Base-by-base conservation (phyloP, 106 monocot species). In the Platanthera zijinensis region DNA sequence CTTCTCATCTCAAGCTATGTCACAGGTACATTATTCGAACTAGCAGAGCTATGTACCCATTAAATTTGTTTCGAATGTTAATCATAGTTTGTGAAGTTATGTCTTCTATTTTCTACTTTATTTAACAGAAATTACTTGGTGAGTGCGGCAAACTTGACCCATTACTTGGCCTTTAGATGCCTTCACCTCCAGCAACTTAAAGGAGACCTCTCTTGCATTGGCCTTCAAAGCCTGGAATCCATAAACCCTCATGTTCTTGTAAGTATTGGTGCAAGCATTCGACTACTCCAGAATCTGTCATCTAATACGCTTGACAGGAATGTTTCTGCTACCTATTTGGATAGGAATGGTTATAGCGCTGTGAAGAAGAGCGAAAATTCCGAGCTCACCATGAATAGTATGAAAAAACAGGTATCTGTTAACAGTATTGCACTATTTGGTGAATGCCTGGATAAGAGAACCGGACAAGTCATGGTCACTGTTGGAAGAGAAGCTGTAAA, bases 91-190 rank as follows among this genome's bases (percentile, higher is more conserved):
- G 19, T 4, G 17, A 50, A 49, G 18, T n/a, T 21, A 21, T 66
- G n/a, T 50, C 51, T 49, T 79, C 14, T 48, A 71, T 76, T 17
- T 51, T 47, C 73, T 48, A 21, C 30, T 12, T 67, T 39, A 11
- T 14, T 30, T 68, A 52, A 28, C 84, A 84, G 80, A 84, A 68
- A 21, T 59, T 77, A 80, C 69, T 73, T 80, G 75, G 72, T 67
- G 32, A 83, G 86, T 78, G 83, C 86, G 6, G 84, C 77, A 72
- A 87, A 87, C 72, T 78, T 87, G 78, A 87, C 74, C 53, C 86
- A 87, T 84, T 87, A 87, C 73, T 76, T 84, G 78, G 83, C 86
- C 78, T 28, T 87, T 30, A 80, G 75, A 7, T 54, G 49, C 50
- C 83, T 87, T 67, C 80, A 87, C 76, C 50, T 71, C 50, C 64